Conservation (phyloP, 768 basidiomycete species). For the Phaffia australis region DNA sequence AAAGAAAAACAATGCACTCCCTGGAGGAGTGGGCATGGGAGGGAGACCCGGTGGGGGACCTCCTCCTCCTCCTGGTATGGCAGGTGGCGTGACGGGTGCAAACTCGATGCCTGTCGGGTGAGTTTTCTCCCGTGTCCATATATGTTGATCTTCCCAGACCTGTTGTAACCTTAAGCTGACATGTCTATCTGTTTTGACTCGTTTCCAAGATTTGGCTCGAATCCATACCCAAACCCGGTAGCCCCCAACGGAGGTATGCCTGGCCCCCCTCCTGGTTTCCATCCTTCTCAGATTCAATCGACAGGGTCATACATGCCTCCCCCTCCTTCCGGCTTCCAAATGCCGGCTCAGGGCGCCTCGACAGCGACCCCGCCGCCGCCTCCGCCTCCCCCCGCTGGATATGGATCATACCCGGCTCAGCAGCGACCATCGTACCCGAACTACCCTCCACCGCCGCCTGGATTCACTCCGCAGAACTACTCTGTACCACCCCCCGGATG, state of each 20-base stretch:
- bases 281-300: no score
- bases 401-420: no score
- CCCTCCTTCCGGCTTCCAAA: constrained; percentile 7
- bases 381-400: no score
- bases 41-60: constrained; percentile 4
- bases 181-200: not conserved
- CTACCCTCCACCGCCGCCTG: no score
- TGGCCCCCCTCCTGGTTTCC: constrained; percentile 12
- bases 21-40: constrained; percentile 43
- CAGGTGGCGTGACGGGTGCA: constrained; percentile 5
- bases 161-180: not conserved
- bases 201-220: not conserved
- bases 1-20: constrained; percentile 84
- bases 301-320: not conserved
- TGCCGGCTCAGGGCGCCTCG: no score
- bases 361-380: no score
- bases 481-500: constrained; percentile 15
- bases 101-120: constrained; percentile 11
- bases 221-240: not conserved
- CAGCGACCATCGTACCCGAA: no score
- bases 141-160: not conserved
- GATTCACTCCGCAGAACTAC: not conserved
- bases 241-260: not conserved
- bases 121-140: not conserved
- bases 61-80: constrained; percentile 1